A percentile compares a stretch with the other conserved stretches of the same genome.
phyloP scores from a whole-genome alignment of 768 basidiomycete species.

The Lactarius evosmus region DNA sequence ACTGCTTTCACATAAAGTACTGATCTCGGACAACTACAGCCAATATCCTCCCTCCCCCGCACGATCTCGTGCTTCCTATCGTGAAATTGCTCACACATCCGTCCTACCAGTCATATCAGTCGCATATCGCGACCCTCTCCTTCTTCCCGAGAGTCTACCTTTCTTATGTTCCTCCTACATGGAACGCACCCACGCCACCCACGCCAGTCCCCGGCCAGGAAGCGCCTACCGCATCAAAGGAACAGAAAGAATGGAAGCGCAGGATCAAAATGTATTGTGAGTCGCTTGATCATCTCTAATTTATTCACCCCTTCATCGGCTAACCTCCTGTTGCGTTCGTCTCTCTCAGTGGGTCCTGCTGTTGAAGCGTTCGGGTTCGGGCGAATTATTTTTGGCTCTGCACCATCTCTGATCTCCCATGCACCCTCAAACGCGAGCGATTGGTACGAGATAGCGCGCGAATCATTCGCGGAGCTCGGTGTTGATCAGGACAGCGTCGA shows the following conservation, averaged over 20 bases:
- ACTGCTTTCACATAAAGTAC: not conserved
- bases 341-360: slow-evolving; percentile 63
- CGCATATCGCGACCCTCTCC: slow-evolving; percentile 67
- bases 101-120: slow-evolving; percentile 67
- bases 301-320: slow-evolving; percentile 13
- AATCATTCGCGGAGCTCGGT: slow-evolving; percentile 74
- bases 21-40: slow-evolving; percentile 43
- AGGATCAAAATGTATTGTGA: slow-evolving; percentile 83
- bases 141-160: slow-evolving; percentile 67
- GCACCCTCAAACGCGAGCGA: slow-evolving; percentile 52
- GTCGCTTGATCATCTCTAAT: slow-evolving; percentile 34
- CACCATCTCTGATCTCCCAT: slow-evolving; percentile 53
- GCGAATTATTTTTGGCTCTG: slow-evolving; percentile 80
- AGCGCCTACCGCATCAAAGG: slow-evolving; percentile 37
- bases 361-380: slow-evolving; percentile 83
- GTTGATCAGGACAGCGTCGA: slow-evolving; percentile 76
- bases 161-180: slow-evolving; percentile 74
- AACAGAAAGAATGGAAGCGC: slow-evolving; percentile 58
- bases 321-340: slow-evolving; percentile 8
- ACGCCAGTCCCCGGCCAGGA: slow-evolving; percentile 43
- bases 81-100: slow-evolving; percentile 80
- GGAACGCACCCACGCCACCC: slow-evolving; percentile 55
- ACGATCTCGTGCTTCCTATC: slow-evolving; percentile 65
- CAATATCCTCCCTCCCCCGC: slow-evolving; percentile 76
- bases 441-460: slow-evolving; percentile 82